Conservation (phyloP, 768 basidiomycete genomes). For the Collybia nuda region DNA sequence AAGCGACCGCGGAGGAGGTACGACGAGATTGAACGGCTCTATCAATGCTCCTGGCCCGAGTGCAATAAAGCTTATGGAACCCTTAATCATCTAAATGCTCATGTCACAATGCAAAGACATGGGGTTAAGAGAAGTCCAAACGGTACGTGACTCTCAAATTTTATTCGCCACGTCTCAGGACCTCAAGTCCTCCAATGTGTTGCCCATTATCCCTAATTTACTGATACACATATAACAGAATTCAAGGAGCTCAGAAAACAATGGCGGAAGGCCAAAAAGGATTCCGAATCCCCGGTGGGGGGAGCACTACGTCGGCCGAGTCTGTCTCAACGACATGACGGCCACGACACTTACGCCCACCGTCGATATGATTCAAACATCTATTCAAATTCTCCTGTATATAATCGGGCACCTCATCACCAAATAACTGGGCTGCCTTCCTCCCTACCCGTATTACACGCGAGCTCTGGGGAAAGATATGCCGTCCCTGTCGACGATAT, state of each 20-base stretch:
- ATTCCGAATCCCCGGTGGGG: slow-evolving; percentile 36
- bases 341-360: slow-evolving; percentile 25
- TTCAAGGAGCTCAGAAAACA: slow-evolving; percentile 97
- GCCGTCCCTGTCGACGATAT: slow-evolving; percentile 28
- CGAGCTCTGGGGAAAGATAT: slow-evolving; percentile 26
- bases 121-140: slow-evolving; percentile 86
- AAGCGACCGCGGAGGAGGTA: slow-evolving; percentile 84
- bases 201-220: slow-evolving; percentile 16
- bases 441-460: slow-evolving; percentile 24
- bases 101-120: slow-evolving; percentile 98
- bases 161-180: slow-evolving; percentile 7
- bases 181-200: background rate
- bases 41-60: slow-evolving; percentile 80
- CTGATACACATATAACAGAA: slow-evolving; percentile 50
- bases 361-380: slow-evolving; percentile 27
- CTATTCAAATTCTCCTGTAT: slow-evolving; percentile 16
- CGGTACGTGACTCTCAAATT: slow-evolving; percentile 50
- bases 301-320: slow-evolving; percentile 29
- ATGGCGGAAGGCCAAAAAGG: slow-evolving; percentile 94
- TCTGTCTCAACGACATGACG: slow-evolving; percentile 28
- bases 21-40: slow-evolving; percentile 95
- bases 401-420: slow-evolving; percentile 24
- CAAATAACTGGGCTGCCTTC: slow-evolving; percentile 23
- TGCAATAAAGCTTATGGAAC: slow-evolving; percentile 90
- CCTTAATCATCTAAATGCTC: slow-evolving; percentile 95